Conservation (phyloP, 345 rosid species). For the Laguncularia racemosa region DNA sequence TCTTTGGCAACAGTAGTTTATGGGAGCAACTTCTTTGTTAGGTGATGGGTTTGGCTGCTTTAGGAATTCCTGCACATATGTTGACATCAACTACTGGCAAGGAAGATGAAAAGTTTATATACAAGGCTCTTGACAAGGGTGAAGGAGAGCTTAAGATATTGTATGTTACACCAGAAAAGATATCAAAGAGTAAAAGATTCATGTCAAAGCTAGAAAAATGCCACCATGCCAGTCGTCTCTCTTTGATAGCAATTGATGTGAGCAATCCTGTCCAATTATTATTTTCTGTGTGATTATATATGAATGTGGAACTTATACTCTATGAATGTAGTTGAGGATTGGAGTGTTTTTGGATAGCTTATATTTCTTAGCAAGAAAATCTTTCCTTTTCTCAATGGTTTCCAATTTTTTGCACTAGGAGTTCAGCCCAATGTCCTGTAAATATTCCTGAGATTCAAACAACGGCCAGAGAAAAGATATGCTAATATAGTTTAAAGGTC, state of each 20-base stretch:
- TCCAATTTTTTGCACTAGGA: too few relatives aligned
- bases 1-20: not conserved
- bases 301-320: too few relatives aligned
- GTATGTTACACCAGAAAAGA: constrained; percentile 91
- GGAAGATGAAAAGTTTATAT: constrained; percentile 83
- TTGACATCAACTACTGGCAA: constrained; percentile 80
- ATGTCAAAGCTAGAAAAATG: constrained; percentile 99
- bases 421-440: too few relatives aligned
- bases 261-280: constrained; percentile 15
- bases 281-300: too few relatives aligned
- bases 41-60: constrained; percentile 90
- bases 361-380: too few relatives aligned
- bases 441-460: too few relatives aligned
- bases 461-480: too few relatives aligned
- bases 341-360: too few relatives aligned
- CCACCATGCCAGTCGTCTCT: constrained; percentile 59
- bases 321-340: too few relatives aligned
- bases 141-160: constrained; percentile 74
- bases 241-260: constrained; percentile 84
- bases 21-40: constrained; percentile 12
- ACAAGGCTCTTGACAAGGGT: constrained; percentile 88
- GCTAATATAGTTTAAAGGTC: too few relatives aligned
- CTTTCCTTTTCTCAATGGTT: too few relatives aligned
- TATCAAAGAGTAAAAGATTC: constrained; percentile 95
- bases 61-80: constrained; percentile 81